Evolutionary conservation across 495 filamentous ascomycete species (phyloP).

Genomic region (Penicillium psychrofluorescens): DNA sequence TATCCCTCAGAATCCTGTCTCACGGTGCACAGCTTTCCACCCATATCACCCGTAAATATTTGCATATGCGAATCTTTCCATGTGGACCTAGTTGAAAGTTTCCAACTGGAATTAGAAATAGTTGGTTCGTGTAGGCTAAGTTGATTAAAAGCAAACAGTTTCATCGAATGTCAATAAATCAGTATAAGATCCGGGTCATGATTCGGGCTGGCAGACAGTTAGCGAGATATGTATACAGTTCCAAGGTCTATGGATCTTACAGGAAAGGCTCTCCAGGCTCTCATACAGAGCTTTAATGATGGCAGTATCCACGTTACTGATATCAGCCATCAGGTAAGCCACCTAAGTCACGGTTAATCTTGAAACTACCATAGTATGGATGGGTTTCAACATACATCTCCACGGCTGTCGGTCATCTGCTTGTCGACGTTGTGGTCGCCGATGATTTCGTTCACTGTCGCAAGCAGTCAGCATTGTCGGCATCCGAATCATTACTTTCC

Average conservation of each 20-base stretch:
- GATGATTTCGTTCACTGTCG: constrained; percentile 83
- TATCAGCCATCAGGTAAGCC: constrained; percentile 97
- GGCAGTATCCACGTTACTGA: constrained; percentile 70
- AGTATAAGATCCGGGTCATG: constrained; percentile 83
- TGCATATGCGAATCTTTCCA: neutral
- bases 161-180: constrained; percentile 10
- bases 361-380: neutral
- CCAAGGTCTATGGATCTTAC: constrained; percentile 41
- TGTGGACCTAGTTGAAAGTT: constrained; percentile 16
- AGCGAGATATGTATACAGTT: neutral
- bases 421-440: constrained; percentile 96
- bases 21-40: neutral
- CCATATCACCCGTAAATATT: neutral
- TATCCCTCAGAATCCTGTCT: neutral
- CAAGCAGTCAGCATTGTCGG: neutral
- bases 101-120: constrained; percentile 1
- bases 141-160: constrained; percentile 15
- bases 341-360: constrained; percentile 40
- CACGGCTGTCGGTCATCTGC: constrained; percentile 92
- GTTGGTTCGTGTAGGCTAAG: constrained; percentile 9
- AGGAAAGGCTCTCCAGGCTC: constrained; percentile 70
- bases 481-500: neutral
- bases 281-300: constrained; percentile 84
- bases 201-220: constrained; percentile 59
- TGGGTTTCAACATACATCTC: constrained; percentile 53